phyloP scores from a whole-genome alignment of 345 rosid genomes.

The Brassica cretica region DNA sequence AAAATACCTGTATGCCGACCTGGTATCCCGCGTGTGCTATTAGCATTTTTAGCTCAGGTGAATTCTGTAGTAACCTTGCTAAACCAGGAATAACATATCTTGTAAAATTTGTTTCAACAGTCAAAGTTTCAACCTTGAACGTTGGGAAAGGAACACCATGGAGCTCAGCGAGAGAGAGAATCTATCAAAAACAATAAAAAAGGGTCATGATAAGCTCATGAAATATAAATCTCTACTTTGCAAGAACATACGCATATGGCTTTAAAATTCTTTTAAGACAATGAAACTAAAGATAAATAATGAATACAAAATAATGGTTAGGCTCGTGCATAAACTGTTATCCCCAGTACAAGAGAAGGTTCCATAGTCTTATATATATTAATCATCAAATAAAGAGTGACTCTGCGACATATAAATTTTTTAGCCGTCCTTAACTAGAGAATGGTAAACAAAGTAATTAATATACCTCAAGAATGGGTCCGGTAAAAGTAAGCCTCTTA shows the following conservation, averaged over 20 bases:
- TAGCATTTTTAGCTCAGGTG: neutral
- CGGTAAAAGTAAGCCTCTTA: conserved; percentile 19
- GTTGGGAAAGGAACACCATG: conserved; percentile 9
- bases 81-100: conserved; percentile 27
- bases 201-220: neutral
- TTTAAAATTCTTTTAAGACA: no score
- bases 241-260: neutral
- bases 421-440: no score
- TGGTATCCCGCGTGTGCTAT: neutral
- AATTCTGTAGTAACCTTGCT: conserved; percentile 21
- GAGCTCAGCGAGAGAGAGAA: conserved; percentile 11
- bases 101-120: neutral
- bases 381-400: no score
- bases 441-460: neutral
- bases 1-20: neutral
- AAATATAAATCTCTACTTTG: neutral
- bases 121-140: conserved; percentile 13
- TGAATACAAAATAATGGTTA: no score
- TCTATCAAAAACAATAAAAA: neutral
- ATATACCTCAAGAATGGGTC: conserved; percentile 14
- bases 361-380: no score
- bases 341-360: no score
- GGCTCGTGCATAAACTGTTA: no score
- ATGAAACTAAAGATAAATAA: no score
- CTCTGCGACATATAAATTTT: no score